Base-by-base conservation (phyloP, 1,139 yeast genomes). In the Nakaseomyces bracarensis region DNA sequence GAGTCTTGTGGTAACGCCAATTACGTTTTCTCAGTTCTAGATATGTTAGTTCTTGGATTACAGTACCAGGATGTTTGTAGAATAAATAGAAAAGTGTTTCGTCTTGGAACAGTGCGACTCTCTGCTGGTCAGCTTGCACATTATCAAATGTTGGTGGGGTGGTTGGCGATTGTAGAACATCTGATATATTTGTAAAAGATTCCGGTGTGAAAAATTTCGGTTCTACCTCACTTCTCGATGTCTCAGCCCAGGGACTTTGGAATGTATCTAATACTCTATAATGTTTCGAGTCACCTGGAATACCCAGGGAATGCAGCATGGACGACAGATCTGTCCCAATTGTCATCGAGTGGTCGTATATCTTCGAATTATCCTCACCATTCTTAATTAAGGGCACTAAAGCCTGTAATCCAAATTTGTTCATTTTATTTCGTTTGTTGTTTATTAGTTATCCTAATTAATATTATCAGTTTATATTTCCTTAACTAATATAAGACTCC, bases 1-100 rank as follows among this genome's bases (percentile, higher is more conserved):
- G 74, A 49, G 86, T 95, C 65, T 89, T 91, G 65, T 93, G 98
- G 58, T 85, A 93, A 51, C 98, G 75, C 99, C 99, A 93, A 64
- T 89, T 91, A 53, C 98, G 74, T 47, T 80, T 80, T 55, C 78
- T 79, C 54, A 93, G 73, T 61, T 91, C 98, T 46, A 91, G 72
- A 1, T 97, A 95, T 3, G 95, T 94, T 45, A 86, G 74, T 61
- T 93, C 98, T 63, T 93, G 99, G 63, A 91, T 69, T 4, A 87
- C 79, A 58, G 93, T 96, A 46, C 91, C 77, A 6, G 98, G 96
- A 69, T 82, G 86, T 55, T 94, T 84, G 65, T 93, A 93, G 61
- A 93, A 93, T 25, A 93, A 82, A 64, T 83, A 91, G 61, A 93
- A 93, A 41, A 93, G 69, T 1, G 97, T 91, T 57, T 91, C 97